These are phyloP conservation scores for Phalaenopsis hybrid DNA, from an alignment of 116 monocot genomes.

Conservation along the genomic window DNA sequence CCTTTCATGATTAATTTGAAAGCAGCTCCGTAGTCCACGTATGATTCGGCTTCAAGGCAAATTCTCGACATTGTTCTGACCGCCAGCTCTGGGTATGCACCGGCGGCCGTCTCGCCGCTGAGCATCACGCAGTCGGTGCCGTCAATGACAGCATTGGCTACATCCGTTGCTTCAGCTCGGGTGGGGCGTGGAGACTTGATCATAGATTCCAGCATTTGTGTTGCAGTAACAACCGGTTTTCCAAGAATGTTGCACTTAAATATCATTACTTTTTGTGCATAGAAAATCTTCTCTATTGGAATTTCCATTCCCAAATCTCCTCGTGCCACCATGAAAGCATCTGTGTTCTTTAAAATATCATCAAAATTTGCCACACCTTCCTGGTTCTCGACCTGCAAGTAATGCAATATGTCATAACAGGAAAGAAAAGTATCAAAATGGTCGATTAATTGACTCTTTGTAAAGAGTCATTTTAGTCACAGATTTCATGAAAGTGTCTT, in stretches of 20 bases:
- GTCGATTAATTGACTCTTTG: too few species aligned
- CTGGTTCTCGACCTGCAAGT: constrained; percentile 22
- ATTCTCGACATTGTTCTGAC: constrained; percentile 23
- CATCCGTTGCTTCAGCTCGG: constrained; percentile 26
- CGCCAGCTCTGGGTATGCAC: constrained; percentile 28
- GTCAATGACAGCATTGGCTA: constrained; percentile 26
- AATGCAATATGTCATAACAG: not conserved
- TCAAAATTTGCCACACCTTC: constrained; percentile 27
- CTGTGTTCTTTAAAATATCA: constrained; percentile 19
- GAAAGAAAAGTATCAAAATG: too few species aligned
- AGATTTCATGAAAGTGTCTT: too few species aligned
- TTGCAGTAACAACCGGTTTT: constrained; percentile 26
- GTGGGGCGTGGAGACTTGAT: constrained; percentile 28
- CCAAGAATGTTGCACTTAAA: constrained; percentile 27
- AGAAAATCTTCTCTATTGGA: constrained; percentile 28
- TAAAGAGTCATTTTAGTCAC: too few species aligned
- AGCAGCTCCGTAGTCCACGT: constrained; percentile 14
- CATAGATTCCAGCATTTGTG: constrained; percentile 33
- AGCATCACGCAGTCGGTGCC: constrained; percentile 37
- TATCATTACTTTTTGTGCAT: constrained; percentile 30
- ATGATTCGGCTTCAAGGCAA: constrained; percentile 26
- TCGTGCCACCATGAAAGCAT: constrained; percentile 32
- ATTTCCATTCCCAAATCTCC: constrained; percentile 31
- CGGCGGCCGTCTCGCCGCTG: constrained; percentile 20
- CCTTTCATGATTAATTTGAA: constrained; percentile 15